A percentile compares a stretch with the other conserved stretches of the same genome.
Conservation (phyloP, 768 basidiomycete genomes). For the Dictyophora rubrovolvata region DNA sequence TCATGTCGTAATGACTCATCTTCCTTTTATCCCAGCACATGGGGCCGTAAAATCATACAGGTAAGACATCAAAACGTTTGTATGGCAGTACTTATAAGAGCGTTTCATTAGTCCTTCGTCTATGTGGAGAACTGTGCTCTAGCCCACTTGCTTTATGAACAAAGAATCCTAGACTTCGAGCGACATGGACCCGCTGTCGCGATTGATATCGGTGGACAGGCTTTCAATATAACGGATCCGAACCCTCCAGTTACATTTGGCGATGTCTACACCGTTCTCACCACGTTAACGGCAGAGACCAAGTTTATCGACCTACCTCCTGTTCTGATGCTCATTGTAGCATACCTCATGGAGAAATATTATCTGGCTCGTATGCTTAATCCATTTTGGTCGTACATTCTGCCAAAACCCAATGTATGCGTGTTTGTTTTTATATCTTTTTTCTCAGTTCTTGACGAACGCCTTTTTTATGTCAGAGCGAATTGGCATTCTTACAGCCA, state of each 20-base stretch:
- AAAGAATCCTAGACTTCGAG: slow-evolving; percentile 46
- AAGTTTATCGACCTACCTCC: slow-evolving; percentile 47
- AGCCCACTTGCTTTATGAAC: slow-evolving; percentile 66
- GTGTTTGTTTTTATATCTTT: slow-evolving; percentile 19
- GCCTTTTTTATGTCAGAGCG: slow-evolving; percentile 20
- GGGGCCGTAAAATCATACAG: slow-evolving; percentile 47
- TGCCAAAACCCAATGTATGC: slow-evolving; percentile 22
- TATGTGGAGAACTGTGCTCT: slow-evolving; percentile 72
- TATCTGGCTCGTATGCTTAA: slow-evolving; percentile 38
- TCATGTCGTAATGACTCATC: neutral
- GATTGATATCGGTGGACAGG: slow-evolving; percentile 66
- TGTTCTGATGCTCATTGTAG: slow-evolving; percentile 54
- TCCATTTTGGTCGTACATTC: slow-evolving; percentile 19
- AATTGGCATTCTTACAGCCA: slow-evolving; percentile 48
- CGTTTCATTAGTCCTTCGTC: slow-evolving; percentile 32
- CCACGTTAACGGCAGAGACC: slow-evolving; percentile 46
- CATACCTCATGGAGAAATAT: slow-evolving; percentile 47
- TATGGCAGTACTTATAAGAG: neutral
- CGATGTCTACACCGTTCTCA: slow-evolving; percentile 48
- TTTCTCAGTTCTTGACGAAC: slow-evolving; percentile 27
- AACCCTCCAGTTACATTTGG: slow-evolving; percentile 53
- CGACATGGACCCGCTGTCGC: neutral
- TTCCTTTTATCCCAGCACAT: slow-evolving; percentile 24
- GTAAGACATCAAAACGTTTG: neutral
- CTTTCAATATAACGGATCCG: slow-evolving; percentile 57